Percentiles rank a stretch among this genome's conserved stretches.
Conservation (phyloP, 306 rosid species). For the Cucurbita pepo region DNA sequence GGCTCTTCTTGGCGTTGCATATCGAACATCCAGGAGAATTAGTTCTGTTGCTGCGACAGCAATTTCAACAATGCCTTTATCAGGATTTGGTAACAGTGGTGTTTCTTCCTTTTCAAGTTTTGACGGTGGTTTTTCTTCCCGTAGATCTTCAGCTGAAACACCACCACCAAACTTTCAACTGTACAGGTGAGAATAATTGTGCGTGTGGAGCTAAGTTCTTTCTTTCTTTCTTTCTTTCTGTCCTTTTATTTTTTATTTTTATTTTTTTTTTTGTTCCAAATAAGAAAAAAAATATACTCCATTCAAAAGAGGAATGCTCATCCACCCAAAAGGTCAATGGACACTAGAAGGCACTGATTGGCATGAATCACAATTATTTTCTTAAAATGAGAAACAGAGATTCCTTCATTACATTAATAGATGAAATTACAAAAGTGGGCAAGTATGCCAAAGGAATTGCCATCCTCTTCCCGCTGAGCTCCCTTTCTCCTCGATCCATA, state of each 20-base stretch:
- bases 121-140: slow-evolving; percentile 72
- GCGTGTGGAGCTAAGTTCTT: background rate
- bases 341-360: background rate
- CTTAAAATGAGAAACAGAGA: too few relatives aligned
- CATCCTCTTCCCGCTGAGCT: too few relatives aligned
- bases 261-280: background rate
- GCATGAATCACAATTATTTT: background rate
- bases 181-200: slow-evolving; percentile 41
- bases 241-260: too few relatives aligned
- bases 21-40: slow-evolving; percentile 85
- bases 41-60: slow-evolving; percentile 94
- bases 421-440: too few relatives aligned
- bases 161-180: slow-evolving; percentile 85
- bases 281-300: background rate
- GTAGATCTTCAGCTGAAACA: slow-evolving; percentile 61
- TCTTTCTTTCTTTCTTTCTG: background rate
- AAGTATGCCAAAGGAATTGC: too few relatives aligned
- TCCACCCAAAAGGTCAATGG: background rate
- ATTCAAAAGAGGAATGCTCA: background rate
- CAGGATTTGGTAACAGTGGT: slow-evolving; percentile 81
- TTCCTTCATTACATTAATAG: too few relatives aligned
- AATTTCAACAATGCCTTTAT: slow-evolving; percentile 96
- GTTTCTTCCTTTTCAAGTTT: slow-evolving; percentile 80
- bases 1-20: slow-evolving; percentile 91
- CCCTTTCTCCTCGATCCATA: too few relatives aligned